phyloP scores from a whole-genome alignment of 2,329 filamentous ascomycete species.

The Pyrenophora teres region DNA sequence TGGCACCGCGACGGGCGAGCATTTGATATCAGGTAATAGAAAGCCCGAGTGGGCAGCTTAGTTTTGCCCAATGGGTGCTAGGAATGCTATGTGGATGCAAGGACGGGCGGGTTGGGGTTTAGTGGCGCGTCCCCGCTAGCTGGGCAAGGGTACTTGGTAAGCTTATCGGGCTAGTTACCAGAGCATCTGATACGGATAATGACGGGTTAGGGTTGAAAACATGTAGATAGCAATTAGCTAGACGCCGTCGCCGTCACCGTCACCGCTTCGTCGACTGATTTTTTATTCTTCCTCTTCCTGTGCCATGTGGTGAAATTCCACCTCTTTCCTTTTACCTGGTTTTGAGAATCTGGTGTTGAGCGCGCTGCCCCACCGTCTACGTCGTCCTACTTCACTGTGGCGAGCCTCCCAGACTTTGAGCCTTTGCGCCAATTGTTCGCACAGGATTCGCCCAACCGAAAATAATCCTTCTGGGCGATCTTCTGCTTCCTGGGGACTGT shows the following conservation, averaged over 20 bases:
- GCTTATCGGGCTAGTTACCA: slow-evolving; percentile 21
- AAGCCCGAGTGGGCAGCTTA: slow-evolving; percentile 16
- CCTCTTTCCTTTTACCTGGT: not conserved
- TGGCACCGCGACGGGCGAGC: slow-evolving; percentile 52
- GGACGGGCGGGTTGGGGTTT: slow-evolving; percentile 17
- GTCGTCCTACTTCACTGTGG: not conserved
- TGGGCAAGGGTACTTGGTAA: slow-evolving; percentile 1
- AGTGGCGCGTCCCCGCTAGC: slow-evolving; percentile 15
- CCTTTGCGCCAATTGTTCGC: not conserved
- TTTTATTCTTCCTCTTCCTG: too few relatives aligned
- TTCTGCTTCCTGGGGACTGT: not conserved
- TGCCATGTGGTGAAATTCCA: too few relatives aligned
- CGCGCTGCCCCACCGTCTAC: slow-evolving; percentile 1
- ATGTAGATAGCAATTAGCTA: slow-evolving; percentile 3
- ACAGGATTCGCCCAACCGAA: not conserved
- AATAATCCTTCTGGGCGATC: not conserved
- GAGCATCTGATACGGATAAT: slow-evolving; percentile 16
- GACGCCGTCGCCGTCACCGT: slow-evolving; percentile 4
- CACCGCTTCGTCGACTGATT: slow-evolving; percentile 3
- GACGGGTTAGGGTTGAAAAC: slow-evolving; percentile 12
- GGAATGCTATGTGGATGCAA: slow-evolving; percentile 19
- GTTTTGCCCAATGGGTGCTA: slow-evolving; percentile 23
- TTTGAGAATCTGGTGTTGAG: not conserved
- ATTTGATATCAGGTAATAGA: slow-evolving; percentile 27
- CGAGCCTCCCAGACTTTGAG: slow-evolving; percentile 3